Base-by-base conservation (phyloP, 768 basidiomycete genomes). In the Tricholoma sp. region DNA sequence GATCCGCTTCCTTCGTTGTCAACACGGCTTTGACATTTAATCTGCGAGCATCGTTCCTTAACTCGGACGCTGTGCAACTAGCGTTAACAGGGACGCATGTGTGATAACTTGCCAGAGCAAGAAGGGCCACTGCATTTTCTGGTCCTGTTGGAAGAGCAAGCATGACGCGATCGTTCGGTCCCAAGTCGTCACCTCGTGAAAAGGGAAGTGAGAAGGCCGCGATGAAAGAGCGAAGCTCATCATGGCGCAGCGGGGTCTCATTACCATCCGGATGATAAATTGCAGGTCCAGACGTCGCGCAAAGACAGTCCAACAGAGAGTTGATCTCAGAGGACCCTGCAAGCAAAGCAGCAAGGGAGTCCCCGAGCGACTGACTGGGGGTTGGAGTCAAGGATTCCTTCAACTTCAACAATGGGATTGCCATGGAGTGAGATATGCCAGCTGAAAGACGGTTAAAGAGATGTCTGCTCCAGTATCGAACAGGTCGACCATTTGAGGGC, bases 41-140 rank as follows among this genome's bases (percentile, higher is more conserved):
- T 15, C 76, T 63, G 24, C 57, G 54, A 3, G 73, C 76, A 57
- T 80, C 79, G 34, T 78, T 75, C 52, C 63, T 63, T 24, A 80
- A 67, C 63, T 80, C 79, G 11, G 70, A 63, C 2, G 74, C 61
- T 2, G 79, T 80, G 54, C 76, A 78, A 42, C 69, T 74, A 9
- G 75, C 70, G 62, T 79, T 80, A 31, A 80, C 72, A 1, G 77
- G 79, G 2, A 75, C 77, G 53, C 75, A 75, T 24, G 77, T 75
- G 66, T 79, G 75, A 59, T 78, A 78, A 49, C 57, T 62, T 12
- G 73, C 68, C 13, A 80, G 54, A 1, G 77, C 69, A 41, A 79
- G 70, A n/a, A 80, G 63, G 3, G 77, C 77, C 7, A 78, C 61
- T 0, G 77, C 79, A 52, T 76, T 78, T 60, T 76, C 74, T n/a